Conservation (phyloP, 2,329 filamentous ascomycete species). For the Phialophora macrospora region DNA sequence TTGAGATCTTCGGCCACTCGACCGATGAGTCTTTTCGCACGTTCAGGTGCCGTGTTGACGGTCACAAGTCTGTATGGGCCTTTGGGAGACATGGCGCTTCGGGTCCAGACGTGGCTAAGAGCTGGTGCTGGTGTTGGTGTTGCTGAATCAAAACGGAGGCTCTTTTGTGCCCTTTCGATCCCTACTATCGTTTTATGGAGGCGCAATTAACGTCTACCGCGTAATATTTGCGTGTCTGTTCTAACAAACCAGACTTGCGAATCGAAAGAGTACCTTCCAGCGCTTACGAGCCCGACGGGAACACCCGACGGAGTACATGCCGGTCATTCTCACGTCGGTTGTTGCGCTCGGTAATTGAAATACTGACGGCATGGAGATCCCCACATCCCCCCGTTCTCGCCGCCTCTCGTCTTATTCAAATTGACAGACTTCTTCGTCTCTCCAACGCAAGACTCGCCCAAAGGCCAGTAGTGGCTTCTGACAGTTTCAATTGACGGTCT, state of each 20-base stretch:
- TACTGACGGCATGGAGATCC: slow-evolving; percentile 2
- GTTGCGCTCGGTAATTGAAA: slow-evolving; percentile 12
- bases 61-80: slow-evolving; percentile 69
- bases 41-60: slow-evolving; percentile 70
- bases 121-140: neutral
- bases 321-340: slow-evolving; percentile 6
- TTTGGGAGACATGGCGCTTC: slow-evolving; percentile 45
- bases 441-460: neutral
- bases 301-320: slow-evolving; percentile 2
- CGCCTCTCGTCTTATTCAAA: neutral
- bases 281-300: neutral
- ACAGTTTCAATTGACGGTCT: neutral
- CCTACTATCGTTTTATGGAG: neutral
- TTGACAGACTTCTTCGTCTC: neutral
- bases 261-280: neutral
- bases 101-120: neutral
- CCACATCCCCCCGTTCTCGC: neutral
- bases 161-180: neutral
- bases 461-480: neutral
- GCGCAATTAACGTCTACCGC: neutral
- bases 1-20: slow-evolving; percentile 65
- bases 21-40: slow-evolving; percentile 67
- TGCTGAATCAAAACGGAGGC: neutral
- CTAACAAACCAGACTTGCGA: neutral
- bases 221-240: neutral